These are phyloP conservation scores for Lactarius akahatsu DNA, from an alignment of 768 basidiomycete genomes.

Conservation along the genomic window DNA sequence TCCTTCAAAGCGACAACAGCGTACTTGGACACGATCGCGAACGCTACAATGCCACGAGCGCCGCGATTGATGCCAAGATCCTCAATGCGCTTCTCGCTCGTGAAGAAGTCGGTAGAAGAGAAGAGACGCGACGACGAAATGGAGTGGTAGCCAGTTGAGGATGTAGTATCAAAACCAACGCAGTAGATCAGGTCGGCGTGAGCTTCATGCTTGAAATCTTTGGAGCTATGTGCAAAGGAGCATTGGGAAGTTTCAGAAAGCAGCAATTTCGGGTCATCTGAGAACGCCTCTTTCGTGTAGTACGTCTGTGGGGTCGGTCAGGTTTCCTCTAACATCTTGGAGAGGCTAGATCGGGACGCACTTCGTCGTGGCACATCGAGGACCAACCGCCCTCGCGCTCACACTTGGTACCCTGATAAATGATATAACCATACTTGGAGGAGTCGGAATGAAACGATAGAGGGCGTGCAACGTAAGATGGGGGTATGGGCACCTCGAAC, in stretches of 20 bases:
- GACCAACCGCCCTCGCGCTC: conserved; percentile 50
- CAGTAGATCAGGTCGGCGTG: conserved; percentile 81
- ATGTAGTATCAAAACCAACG: conserved; percentile 74
- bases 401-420: conserved; percentile 78
- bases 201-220: conserved; percentile 78
- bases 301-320: conserved; percentile 58
- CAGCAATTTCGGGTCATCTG: conserved; percentile 54
- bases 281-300: conserved; percentile 85
- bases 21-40: conserved; percentile 92
- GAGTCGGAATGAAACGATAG: conserved; percentile 87
- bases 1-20: conserved; percentile 89
- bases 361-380: conserved; percentile 69
- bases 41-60: conserved; percentile 85
- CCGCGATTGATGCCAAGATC: conserved; percentile 85
- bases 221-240: conserved; percentile 85
- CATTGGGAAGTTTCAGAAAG: conserved; percentile 74
- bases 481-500: conserved; percentile 65
- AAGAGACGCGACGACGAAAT: conserved; percentile 71
- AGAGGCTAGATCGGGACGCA: conserved; percentile 35
- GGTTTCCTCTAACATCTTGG: neutral
- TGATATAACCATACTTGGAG: conserved; percentile 65
- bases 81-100: conserved; percentile 59
- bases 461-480: conserved; percentile 58
- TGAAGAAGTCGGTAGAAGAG: conserved; percentile 85
- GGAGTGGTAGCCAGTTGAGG: conserved; percentile 43